Conservation (phyloP, 1,284 basidiomycete species). For the Cerrena zonata region DNA sequence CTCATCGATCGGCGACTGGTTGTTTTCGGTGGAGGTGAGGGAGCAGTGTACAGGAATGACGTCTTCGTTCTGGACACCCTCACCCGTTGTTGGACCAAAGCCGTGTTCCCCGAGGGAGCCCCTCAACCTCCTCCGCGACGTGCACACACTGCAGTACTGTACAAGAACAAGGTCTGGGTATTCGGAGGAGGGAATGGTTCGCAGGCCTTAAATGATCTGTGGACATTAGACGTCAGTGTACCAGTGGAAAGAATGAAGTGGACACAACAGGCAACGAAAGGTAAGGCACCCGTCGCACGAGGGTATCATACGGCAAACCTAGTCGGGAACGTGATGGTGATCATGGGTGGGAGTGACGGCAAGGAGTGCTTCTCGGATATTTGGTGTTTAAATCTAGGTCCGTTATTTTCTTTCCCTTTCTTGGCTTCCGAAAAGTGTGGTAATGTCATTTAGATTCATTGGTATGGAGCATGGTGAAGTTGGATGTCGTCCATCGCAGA, state of each 20-base stretch:
- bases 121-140: conserved; percentile 61
- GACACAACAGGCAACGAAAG: conserved; percentile 50
- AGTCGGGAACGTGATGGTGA: conserved; percentile 77
- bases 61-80: conserved; percentile 80
- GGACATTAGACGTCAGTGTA: conserved; percentile 69
- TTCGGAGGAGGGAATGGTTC: conserved; percentile 91
- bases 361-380: conserved; percentile 80
- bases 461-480: conserved; percentile 63
- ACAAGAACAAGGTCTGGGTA: conserved; percentile 71
- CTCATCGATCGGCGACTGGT: conserved; percentile 77
- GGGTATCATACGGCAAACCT: conserved; percentile 91
- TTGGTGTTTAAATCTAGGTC: conserved; percentile 81
- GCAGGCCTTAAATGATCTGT: conserved; percentile 84
- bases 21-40: conserved; percentile 84
- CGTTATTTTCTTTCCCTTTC: conserved; percentile 23
- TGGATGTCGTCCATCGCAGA: conserved; percentile 56
- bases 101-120: conserved; percentile 34
- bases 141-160: conserved; percentile 80
- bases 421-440: background rate
- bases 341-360: conserved; percentile 78
- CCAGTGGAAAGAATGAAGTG: conserved; percentile 52
- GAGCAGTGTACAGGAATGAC: conserved; percentile 67
- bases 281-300: conserved; percentile 57
- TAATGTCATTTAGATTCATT: conserved; percentile 50
- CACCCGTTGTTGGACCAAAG: conserved; percentile 61